These are phyloP conservation scores for Nannochloris sp. DNA, from an alignment of 139 green algal genomes.

Conservation along the genomic window DNA sequence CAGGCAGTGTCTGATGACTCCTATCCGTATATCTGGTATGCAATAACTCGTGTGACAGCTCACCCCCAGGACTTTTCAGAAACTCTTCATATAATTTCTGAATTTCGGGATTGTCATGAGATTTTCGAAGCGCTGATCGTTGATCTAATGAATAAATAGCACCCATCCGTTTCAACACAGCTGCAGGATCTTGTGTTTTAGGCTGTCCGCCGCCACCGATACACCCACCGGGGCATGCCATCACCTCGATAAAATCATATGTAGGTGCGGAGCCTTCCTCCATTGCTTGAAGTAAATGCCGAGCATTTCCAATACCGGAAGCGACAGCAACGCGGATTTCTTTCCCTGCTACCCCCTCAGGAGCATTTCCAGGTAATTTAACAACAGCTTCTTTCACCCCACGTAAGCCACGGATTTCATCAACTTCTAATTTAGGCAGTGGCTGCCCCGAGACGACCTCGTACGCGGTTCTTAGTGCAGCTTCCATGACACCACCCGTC, in stretches of 20 bases:
- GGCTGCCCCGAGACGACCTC: slow-evolving; percentile 32
- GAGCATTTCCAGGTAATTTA: slow-evolving; percentile 15
- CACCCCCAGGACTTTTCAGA: slow-evolving; percentile 28
- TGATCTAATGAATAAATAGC: slow-evolving; percentile 24
- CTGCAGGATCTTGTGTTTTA: slow-evolving; percentile 43
- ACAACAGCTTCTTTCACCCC: slow-evolving; percentile 49
- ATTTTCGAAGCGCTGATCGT: slow-evolving; percentile 5
- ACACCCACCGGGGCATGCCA: slow-evolving; percentile 39
- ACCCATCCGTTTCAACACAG: slow-evolving; percentile 43
- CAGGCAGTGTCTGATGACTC: background rate
- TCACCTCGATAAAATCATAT: slow-evolving; percentile 54
- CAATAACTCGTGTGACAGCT: slow-evolving; percentile 51
- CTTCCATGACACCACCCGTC: slow-evolving; percentile 69
- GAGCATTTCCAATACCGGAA: slow-evolving; percentile 58
- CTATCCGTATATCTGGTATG: slow-evolving; percentile 51
- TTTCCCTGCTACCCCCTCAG: background rate
- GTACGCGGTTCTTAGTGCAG: slow-evolving; percentile 57
- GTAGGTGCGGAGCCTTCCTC: background rate
- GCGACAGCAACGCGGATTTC: slow-evolving; percentile 50
- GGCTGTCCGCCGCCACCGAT: slow-evolving; percentile 65
- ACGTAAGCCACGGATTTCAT: slow-evolving; percentile 45
- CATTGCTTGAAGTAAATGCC: slow-evolving; percentile 50
- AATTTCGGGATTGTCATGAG: slow-evolving; percentile 25
- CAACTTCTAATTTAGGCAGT: slow-evolving; percentile 23
- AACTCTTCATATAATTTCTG: slow-evolving; percentile 32